Evolutionary conservation across 139 green algal species (phyloP).

Genomic region (Axilococcus clingmanii): DNA sequence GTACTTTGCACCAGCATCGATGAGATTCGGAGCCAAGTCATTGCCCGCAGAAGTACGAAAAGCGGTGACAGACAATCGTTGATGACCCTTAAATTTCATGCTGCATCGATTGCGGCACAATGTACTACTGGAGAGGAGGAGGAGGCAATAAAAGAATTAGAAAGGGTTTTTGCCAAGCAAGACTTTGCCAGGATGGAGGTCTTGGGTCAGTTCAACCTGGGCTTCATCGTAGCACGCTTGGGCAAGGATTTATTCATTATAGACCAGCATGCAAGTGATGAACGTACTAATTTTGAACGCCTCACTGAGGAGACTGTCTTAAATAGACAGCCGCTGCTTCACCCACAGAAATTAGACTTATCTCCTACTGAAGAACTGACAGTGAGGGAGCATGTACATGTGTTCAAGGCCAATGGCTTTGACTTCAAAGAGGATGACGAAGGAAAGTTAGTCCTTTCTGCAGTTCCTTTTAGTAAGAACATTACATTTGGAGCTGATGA

Average conservation of each 20-base stretch:
- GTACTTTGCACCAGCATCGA: no score
- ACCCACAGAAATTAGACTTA: conserved; percentile 43
- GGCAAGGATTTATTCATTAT: conserved; percentile 90
- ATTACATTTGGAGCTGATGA: conserved; percentile 50
- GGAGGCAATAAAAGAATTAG: conserved; percentile 54
- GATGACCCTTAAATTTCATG: no score
- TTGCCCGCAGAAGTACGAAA: no score
- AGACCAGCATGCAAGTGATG: conserved; percentile 88
- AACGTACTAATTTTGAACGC: conserved; percentile 94
- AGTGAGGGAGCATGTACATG: conserved; percentile 48
- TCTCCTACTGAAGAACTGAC: conserved; percentile 41
- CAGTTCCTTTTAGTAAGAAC: conserved; percentile 56
- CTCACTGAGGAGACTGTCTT: conserved; percentile 38
- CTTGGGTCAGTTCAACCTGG: conserved; percentile 95
- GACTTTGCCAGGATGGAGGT: conserved; percentile 68
- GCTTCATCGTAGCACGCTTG: conserved; percentile 86
- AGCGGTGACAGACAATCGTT: no score
- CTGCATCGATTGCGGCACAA: no score
- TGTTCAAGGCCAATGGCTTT: conserved; percentile 84
- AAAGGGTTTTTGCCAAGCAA: conserved; percentile 76
- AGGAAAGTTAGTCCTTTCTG: conserved; percentile 35
- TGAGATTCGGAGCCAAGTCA: no score
- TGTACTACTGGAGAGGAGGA: no score
- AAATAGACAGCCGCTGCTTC: conserved; percentile 76
- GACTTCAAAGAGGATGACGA: conserved; percentile 61